Conservation (phyloP, 1,284 basidiomycete species). For the Cryptococcus wingfieldii region DNA sequence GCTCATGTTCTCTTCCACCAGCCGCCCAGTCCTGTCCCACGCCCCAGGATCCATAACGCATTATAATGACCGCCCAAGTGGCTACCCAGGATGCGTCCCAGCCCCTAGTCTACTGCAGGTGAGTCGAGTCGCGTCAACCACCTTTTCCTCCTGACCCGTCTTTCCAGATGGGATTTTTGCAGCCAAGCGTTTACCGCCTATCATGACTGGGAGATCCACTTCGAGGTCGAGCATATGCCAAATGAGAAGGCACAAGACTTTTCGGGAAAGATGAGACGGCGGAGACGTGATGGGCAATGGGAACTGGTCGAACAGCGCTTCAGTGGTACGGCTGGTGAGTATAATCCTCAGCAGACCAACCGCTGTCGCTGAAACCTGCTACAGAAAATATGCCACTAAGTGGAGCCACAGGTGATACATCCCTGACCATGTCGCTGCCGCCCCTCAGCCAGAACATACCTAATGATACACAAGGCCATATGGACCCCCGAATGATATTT, state of each 20-base stretch:
- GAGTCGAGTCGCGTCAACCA: not conserved
- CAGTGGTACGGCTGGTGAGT: conserved; percentile 1
- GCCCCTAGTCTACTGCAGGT: not conserved
- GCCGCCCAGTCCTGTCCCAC: no score
- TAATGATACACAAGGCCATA: no score
- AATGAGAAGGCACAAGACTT: conserved; percentile 7
- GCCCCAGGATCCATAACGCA: not conserved
- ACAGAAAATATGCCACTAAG: conserved; percentile 8
- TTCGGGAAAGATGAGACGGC: conserved; percentile 1
- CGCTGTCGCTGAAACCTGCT: not conserved
- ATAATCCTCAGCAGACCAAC: not conserved
- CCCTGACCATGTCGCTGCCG: no score
- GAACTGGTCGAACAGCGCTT: conserved; percentile 4
- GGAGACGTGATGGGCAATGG: conserved; percentile 6
- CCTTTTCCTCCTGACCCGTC: not conserved
- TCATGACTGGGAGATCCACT: conserved; percentile 14
- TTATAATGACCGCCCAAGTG: not conserved
- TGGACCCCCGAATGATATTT: not conserved
- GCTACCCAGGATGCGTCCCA: not conserved
- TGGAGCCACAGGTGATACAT: conserved; percentile 3
- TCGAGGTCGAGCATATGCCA: conserved; percentile 12
- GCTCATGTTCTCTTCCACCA: no score
- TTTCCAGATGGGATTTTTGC: conserved; percentile 14
- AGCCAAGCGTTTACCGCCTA: conserved; percentile 4
- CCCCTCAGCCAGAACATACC: no score